Percentiles rank a stretch among this genome's conserved stretches.
These are phyloP conservation scores for Chloropicon primus DNA, from an alignment of 139 green algal species.

Conservation along the genomic window DNA sequence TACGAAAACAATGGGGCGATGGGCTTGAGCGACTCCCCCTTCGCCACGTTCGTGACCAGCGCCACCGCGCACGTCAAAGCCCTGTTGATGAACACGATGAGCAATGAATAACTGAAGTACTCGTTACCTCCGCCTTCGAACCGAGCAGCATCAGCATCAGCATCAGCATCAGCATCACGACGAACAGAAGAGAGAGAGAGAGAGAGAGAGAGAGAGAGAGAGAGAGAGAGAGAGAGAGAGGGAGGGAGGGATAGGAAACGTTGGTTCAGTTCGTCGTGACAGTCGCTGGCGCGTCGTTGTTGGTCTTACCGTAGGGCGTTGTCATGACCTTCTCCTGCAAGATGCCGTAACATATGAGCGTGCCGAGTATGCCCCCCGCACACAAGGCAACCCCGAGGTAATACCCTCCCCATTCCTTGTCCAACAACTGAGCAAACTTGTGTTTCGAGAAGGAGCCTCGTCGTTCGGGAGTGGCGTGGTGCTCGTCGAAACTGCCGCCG, in stretches of 20 bases:
- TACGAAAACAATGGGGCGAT: constrained; percentile 53
- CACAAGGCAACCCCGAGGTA: constrained; percentile 43
- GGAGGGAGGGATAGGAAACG: too few relatives aligned
- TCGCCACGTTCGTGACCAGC: constrained; percentile 29
- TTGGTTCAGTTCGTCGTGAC: constrained; percentile 8
- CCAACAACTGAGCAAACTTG: too few relatives aligned
- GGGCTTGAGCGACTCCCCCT: constrained; percentile 23
- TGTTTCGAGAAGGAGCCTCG: too few relatives aligned
- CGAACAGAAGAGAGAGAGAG: too few relatives aligned
- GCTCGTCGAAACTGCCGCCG: too few relatives aligned
- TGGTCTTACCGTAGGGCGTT: constrained; percentile 1
- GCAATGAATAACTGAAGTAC: constrained; percentile 77
- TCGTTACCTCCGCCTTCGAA: constrained; percentile 33
- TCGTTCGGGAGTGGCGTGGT: too few relatives aligned
- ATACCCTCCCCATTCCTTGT: neutral
- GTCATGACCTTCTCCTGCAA: constrained; percentile 93
- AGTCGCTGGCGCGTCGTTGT: constrained; percentile 12
- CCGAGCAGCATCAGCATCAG: constrained; percentile 2
- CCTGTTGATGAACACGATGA: constrained; percentile 92
- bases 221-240: too few relatives aligned
- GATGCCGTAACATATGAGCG: constrained; percentile 64
- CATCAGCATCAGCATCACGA: neutral
- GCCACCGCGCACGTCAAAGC: constrained; percentile 54
- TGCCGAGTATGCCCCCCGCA: constrained; percentile 47
- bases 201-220: too few relatives aligned